Base-by-base conservation (phyloP, 176 grass and related monocot genomes). In the Aechmea fasciata region DNA sequence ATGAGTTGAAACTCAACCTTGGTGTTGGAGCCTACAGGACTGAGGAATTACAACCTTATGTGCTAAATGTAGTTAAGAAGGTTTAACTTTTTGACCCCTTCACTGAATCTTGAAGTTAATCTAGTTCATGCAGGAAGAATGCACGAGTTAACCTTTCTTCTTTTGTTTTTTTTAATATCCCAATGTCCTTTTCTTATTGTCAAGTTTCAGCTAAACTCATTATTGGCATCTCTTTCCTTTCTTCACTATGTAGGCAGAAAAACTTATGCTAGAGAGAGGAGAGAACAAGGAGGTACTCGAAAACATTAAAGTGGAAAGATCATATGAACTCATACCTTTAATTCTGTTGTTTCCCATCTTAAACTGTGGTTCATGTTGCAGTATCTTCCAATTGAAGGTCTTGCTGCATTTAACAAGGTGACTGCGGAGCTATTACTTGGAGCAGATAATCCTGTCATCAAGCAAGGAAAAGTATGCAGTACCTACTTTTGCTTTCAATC, bases 381-480 rank as follows among this genome's bases (percentile, higher is more conserved):
- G 89, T 99, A 99, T 90, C 89, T 93, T 66, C 94, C 94, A 72
- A 99, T 99, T 70, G 94, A 99, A 93, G 89, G 94, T 20, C 74
- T 99, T 47, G 82, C 82, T 68, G 87, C 89, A 66, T 99, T 99
- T 85, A 93, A 99, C 74, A 99, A 93, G 72, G 87, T 77, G 25
- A 99, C 94, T 53, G 84, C 94, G 68, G 89, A 97, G 55, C 77
- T 97, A 79, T 28, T 97, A 55, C 69, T 93, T 72, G 94, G 86
- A 76, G 84, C 86, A 79, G 89, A 90, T 77, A 99, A 90, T 75
- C 77, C 74, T 70, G 82, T 71, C 57, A 87, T 99, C 49, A 75
- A 85, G 71, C 69, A 89, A 86, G 81, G 87, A 74, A 76, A 66
- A 74, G 94, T 93, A 90, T 78, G 63, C 50, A 25, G 9, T 28